These are phyloP conservation scores for Penicillium daleae DNA, from an alignment of 495 filamentous ascomycete species.

Conservation along the genomic window DNA sequence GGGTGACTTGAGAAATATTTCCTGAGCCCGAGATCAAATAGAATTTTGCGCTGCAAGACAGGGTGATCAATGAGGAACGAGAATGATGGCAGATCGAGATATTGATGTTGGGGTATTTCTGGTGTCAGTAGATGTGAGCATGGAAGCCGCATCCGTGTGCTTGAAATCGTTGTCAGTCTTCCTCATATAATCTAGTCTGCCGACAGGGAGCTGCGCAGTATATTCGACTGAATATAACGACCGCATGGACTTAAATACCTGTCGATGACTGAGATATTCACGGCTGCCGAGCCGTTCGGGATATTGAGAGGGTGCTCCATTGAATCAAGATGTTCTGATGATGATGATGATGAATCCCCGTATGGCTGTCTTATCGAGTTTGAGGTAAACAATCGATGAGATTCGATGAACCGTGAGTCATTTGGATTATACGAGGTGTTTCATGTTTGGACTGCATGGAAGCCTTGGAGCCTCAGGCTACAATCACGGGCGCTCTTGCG, in stretches of 20 bases:
- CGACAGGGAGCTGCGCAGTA: no score
- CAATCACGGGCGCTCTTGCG: no score
- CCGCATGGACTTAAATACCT: background rate
- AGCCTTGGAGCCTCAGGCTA: no score
- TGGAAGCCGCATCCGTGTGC: conserved; percentile 3
- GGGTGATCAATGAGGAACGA: conserved; percentile 28
- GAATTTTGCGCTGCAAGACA: conserved; percentile 18
- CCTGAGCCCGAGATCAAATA: conserved; percentile 19
- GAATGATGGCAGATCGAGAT: conserved; percentile 18
- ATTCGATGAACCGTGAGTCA: background rate
- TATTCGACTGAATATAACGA: no score
- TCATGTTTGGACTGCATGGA: no score
- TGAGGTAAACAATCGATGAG: background rate
- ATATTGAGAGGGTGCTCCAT: background rate
- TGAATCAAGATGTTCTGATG: background rate
- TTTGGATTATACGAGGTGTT: no score
- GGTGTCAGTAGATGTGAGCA: conserved; percentile 1
- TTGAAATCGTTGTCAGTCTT: background rate
- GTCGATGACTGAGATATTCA: background rate
- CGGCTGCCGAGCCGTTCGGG: background rate
- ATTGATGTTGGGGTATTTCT: background rate
- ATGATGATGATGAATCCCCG: no score
- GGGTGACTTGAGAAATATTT: conserved; percentile 7
- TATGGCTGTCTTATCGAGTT: no score
- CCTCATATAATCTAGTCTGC: background rate